A percentile compares a stretch with the other conserved stretches of the same genome.
Conservation (phyloP, 108 stramenopile genomes). For the Cyclostephanos tholiformis region DNA sequence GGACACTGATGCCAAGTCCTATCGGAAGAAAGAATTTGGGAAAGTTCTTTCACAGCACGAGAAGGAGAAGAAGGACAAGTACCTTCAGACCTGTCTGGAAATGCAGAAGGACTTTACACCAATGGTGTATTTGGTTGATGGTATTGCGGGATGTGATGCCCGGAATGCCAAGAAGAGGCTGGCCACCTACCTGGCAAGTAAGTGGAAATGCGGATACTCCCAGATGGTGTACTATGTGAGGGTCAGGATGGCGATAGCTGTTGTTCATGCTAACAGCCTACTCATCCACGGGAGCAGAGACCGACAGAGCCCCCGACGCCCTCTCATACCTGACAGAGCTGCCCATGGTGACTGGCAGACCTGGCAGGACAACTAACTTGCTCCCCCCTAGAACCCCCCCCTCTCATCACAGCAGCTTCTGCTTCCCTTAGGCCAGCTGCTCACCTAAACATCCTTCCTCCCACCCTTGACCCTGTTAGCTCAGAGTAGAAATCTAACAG, state of each 20-base stretch:
- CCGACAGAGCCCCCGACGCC: neutral
- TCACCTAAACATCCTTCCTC: no score
- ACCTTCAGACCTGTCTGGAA: conserved; percentile 24
- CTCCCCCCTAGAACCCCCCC: no score
- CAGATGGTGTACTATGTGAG: conserved; percentile 31
- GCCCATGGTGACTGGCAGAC: neutral
- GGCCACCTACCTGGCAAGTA: conserved; percentile 6
- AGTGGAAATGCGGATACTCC: conserved; percentile 26
- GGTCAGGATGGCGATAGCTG: conserved; percentile 23
- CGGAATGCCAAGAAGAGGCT: conserved; percentile 19
- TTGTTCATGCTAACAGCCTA: conserved; percentile 34
- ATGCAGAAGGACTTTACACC: conserved; percentile 35
- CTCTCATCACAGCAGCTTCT: no score
- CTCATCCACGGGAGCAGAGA: conserved; percentile 19
- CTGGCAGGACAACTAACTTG: neutral
- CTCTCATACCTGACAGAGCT: neutral
- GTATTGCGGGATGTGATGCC: conserved; percentile 35
- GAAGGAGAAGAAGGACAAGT: conserved; percentile 42
- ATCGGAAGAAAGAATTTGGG: conserved; percentile 11
- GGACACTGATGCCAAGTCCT: conserved; percentile 34
- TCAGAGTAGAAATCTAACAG: no score
- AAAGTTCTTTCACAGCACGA: conserved; percentile 23
- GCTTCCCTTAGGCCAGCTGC: no score
- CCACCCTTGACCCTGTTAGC: no score
- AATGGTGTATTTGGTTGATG: conserved; percentile 44